Conservation (phyloP, 148 eudicot species). For the Silene uniflora region DNA sequence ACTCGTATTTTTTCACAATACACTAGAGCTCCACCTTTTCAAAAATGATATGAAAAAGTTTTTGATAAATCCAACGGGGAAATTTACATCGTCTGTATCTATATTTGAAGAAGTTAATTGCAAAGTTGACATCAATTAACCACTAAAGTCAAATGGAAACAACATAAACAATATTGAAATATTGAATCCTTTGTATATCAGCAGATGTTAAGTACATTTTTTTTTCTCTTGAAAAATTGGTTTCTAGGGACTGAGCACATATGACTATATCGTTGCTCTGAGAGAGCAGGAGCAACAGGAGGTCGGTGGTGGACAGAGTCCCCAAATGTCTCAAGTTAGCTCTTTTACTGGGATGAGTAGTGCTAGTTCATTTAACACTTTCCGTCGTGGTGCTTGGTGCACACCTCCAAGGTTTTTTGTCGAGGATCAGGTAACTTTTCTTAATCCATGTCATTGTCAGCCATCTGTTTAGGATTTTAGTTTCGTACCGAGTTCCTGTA, state of each 20-base stretch:
- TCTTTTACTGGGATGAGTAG: conserved; percentile 94
- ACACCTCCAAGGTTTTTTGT: conserved; percentile 92
- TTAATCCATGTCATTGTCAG: not conserved
- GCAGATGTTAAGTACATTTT: not conserved
- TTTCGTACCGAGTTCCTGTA: too few relatives aligned
- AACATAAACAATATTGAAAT: too few relatives aligned
- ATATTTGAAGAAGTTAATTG: too few relatives aligned
- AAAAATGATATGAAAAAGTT: too few relatives aligned
- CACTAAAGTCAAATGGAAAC: too few relatives aligned
- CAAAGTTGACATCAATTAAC: too few relatives aligned
- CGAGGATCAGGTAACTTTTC: conserved; percentile 75
- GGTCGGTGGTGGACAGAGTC: conserved; percentile 89
- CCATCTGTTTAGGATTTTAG: not conserved
- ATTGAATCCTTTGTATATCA: not conserved
- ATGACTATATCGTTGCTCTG: conserved; percentile 94
- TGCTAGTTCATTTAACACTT: conserved; percentile 83
- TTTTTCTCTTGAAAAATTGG: not conserved
- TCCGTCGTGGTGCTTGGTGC: conserved; percentile 92
- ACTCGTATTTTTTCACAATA: not conserved
- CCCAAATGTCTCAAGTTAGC: conserved; percentile 93
- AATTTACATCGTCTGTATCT: too few relatives aligned
- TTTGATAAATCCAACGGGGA: too few relatives aligned
- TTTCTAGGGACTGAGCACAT: conserved; percentile 90
- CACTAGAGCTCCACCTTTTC: too few relatives aligned
- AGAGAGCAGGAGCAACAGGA: conserved; percentile 96